phyloP scores from a whole-genome alignment of 2,329 filamentous ascomycete species.

The Xylariaceae sp. region DNA sequence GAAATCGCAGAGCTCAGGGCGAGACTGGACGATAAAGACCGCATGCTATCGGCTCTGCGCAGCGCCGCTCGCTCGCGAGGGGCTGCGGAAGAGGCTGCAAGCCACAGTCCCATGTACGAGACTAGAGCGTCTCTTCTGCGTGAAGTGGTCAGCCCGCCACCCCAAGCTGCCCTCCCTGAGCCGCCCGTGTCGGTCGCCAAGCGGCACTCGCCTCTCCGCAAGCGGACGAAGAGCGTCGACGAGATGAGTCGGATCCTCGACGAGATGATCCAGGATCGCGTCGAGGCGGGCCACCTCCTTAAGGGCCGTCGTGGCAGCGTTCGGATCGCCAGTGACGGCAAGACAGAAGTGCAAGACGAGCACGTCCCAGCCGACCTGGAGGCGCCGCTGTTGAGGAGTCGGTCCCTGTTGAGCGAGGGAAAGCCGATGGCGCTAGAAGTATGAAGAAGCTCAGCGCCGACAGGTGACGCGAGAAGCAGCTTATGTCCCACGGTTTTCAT shows the following conservation, averaged over 20 bases:
- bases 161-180: conserved; percentile 23
- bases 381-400: too few relatives aligned
- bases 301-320: conserved; percentile 61
- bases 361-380: too few relatives aligned
- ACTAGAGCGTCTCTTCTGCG: conserved; percentile 23
- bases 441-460: too few relatives aligned
- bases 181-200: conserved; percentile 19
- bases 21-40: conserved; percentile 87
- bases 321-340: conserved; percentile 44
- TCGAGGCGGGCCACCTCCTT: conserved; percentile 66
- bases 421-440: too few relatives aligned
- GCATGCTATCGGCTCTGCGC: conserved; percentile 81
- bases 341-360: conserved; percentile 29
- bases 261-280: conserved; percentile 89
- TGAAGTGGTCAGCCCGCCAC: conserved; percentile 26
- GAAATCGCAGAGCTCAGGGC: conserved; percentile 89
- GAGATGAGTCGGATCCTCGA: conserved; percentile 92
- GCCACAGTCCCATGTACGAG: conserved; percentile 27
- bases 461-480: too few relatives aligned
- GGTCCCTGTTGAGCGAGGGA: too few relatives aligned
- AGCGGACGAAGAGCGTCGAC: conserved; percentile 64
- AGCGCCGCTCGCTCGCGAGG: conserved; percentile 82
- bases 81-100: conserved; percentile 53
- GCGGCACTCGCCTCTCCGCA: conserved; percentile 32
- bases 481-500: too few relatives aligned